phyloP scores from a whole-genome alignment of 371 early-diverging fungal species.

The Fennellomyces sp. region DNA sequence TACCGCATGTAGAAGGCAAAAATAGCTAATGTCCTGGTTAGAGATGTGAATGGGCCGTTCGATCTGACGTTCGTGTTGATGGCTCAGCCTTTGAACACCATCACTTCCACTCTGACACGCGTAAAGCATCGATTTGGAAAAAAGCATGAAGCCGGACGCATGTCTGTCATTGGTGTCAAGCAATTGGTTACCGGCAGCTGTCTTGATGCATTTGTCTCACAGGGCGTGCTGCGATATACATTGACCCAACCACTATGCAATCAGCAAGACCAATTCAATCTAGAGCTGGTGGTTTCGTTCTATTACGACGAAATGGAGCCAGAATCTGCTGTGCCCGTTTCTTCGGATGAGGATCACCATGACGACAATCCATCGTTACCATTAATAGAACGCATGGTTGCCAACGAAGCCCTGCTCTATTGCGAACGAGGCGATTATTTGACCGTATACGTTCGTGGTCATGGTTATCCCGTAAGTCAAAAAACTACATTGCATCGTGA shows the following conservation, averaged over 20 bases:
- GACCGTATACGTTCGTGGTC: conserved; percentile 30
- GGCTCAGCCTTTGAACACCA: not conserved
- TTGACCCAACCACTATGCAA: conserved; percentile 5
- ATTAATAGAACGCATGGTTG: not conserved
- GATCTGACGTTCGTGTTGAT: conserved; percentile 6
- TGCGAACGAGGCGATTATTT: conserved; percentile 30
- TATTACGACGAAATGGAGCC: not conserved
- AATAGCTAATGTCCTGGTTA: not conserved
- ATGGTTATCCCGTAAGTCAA: conserved; percentile 25
- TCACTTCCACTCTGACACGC: not conserved
- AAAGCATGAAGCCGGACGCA: not conserved
- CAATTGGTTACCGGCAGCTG: conserved; percentile 8
- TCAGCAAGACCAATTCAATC: not conserved
- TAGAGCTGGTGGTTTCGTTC: conserved; percentile 12
- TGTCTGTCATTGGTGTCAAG: conserved; percentile 5
- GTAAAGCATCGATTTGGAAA: conserved; percentile 1
- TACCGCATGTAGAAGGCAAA: not conserved
- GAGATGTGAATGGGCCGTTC: conserved; percentile 4
- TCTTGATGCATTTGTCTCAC: conserved; percentile 1
- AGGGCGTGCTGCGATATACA: conserved; percentile 4
- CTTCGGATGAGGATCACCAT: not conserved
- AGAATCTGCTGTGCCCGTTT: not conserved
- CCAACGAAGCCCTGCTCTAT: not conserved
- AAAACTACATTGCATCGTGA: not conserved
- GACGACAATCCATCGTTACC: not conserved